These are phyloP conservation scores for Trypanosoma caninum DNA, from an alignment of 208 protist species.

Conservation along the genomic window DNA sequence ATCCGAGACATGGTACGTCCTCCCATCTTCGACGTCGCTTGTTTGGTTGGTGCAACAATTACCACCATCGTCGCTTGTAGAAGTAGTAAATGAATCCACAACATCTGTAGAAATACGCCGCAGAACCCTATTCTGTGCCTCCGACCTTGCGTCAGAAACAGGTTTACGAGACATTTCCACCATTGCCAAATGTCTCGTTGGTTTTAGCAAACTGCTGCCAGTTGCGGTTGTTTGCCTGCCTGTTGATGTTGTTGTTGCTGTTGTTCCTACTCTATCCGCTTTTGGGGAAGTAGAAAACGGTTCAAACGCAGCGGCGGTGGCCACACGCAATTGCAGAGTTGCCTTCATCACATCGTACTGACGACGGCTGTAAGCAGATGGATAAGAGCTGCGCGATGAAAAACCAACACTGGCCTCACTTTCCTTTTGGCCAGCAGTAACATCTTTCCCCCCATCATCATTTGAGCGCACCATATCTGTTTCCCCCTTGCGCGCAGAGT, in stretches of 20 bases:
- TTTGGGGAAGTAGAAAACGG: too few relatives aligned
- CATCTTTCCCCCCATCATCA: not conserved
- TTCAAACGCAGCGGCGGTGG: not conserved
- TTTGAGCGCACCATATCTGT: not conserved
- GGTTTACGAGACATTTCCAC: not conserved
- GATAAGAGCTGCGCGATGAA: not conserved
- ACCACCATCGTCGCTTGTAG: too few relatives aligned
- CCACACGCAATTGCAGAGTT: conserved; percentile 13
- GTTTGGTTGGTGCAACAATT: too few relatives aligned
- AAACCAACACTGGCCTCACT: not conserved
- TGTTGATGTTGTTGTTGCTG: not conserved
- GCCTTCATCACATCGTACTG: conserved; percentile 29
- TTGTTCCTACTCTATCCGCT: not conserved
- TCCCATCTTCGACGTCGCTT: too few relatives aligned
- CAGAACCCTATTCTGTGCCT: too few relatives aligned
- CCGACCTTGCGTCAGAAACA: too few relatives aligned
- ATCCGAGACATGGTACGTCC: too few relatives aligned
- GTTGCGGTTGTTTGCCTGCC: not conserved
- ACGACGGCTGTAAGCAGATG: conserved; percentile 21
- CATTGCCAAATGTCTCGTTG: not conserved
- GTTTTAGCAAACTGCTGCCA: not conserved
- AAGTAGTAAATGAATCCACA: too few relatives aligned
- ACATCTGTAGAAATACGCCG: too few relatives aligned
- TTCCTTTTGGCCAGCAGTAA: not conserved
- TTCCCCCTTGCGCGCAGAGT: not conserved